phyloP scores from a whole-genome alignment of 352 stramenopile genomes.

The Blastocystis sp. region DNA sequence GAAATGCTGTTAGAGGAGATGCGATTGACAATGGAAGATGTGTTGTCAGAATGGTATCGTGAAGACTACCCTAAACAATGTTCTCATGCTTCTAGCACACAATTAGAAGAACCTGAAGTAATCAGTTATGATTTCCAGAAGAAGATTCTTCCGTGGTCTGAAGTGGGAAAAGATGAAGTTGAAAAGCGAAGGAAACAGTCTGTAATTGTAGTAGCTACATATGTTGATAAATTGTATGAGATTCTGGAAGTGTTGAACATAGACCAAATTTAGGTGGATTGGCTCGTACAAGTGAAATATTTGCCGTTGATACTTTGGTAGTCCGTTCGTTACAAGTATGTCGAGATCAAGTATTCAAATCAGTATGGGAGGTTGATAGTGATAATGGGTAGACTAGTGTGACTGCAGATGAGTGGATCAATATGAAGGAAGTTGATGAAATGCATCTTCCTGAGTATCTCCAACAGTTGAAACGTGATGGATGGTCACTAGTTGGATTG shows the following conservation, averaged over 20 bases:
- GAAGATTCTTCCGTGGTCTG: constrained; percentile 62
- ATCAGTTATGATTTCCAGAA: constrained; percentile 48
- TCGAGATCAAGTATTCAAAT: constrained; percentile 71
- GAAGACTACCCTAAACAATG: not conserved
- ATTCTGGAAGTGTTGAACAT: not conserved
- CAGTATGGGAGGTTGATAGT: not conserved
- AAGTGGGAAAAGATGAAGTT: not conserved
- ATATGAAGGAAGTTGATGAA: constrained; percentile 71
- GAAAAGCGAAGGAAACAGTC: constrained; percentile 4
- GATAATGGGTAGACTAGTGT: constrained; percentile 70
- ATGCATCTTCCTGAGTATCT: constrained; percentile 44
- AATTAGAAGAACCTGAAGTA: not conserved
- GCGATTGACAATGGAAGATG: not conserved
- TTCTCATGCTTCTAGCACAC: too few relatives aligned
- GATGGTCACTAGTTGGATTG: constrained; percentile 75
- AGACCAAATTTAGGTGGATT: constrained; percentile 76
- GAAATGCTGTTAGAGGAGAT: not conserved
- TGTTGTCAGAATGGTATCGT: not conserved
- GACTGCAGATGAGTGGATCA: constrained; percentile 79
- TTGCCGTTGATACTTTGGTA: constrained; percentile 74
- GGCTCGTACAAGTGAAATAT: constrained; percentile 79
- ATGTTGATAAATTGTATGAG: constrained; percentile 74
- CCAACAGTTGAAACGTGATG: constrained; percentile 70
- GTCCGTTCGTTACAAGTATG: constrained; percentile 71
- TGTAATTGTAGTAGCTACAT: constrained; percentile 61